phyloP scores from a whole-genome alignment of 306 rosid species.

The Quercus bicolor region DNA sequence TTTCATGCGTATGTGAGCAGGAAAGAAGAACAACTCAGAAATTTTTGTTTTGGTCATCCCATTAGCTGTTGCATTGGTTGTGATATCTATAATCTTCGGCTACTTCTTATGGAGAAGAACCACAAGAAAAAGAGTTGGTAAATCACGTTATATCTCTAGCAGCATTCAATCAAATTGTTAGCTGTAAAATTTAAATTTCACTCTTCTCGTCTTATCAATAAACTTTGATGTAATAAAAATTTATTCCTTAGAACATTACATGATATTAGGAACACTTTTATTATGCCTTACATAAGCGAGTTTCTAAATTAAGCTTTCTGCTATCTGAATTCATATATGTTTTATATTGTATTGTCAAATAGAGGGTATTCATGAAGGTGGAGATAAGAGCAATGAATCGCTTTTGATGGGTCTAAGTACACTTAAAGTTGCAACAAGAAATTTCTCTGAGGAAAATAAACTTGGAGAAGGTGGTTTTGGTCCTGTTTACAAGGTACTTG shows the following conservation, averaged over 20 bases:
- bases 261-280: neutral
- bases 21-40: constrained; percentile 11
- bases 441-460: constrained; percentile 27
- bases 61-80: neutral
- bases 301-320: neutral
- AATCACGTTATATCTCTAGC: neutral
- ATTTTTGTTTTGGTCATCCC: neutral
- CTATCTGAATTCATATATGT: neutral
- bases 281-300: neutral
- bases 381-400: neutral
- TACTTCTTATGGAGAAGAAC: constrained; percentile 13
- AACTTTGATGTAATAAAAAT: neutral
- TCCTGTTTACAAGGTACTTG: neutral
- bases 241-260: neutral
- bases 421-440: constrained; percentile 21
- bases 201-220: too few species aligned
- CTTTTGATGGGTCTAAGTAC: constrained; percentile 11
- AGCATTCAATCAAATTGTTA: neutral
- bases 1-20: constrained; percentile 15
- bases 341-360: neutral
- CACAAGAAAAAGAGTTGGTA: constrained; percentile 13
- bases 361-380: constrained; percentile 2
- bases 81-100: neutral
- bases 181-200: too few species aligned
- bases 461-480: constrained; percentile 36